Evolutionary conservation across 73 alveolate species (phyloP).

Genomic region (Effrenium voratum): DNA sequence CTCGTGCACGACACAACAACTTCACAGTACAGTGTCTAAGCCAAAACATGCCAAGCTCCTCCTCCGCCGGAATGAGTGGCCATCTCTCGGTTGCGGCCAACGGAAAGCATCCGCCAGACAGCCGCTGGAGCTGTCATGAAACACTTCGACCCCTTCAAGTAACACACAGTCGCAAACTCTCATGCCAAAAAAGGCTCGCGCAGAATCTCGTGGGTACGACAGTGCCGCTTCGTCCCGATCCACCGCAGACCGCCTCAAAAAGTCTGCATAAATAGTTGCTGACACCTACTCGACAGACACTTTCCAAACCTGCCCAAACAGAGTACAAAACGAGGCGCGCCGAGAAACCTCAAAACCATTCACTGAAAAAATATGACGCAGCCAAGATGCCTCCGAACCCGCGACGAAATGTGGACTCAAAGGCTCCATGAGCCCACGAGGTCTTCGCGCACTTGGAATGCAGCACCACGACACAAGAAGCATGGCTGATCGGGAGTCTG

Average conservation of each 20-base stretch:
- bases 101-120: not conserved
- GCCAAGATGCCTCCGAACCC: slow-evolving; percentile 18
- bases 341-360: too few species aligned
- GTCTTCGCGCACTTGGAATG: not conserved
- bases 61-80: not conserved
- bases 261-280: not conserved
- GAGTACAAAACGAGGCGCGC: too few species aligned
- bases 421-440: not conserved
- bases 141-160: not conserved
- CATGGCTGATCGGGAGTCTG: not conserved
- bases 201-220: not conserved
- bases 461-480: not conserved
- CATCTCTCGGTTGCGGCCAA: not conserved
- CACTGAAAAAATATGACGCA: too few species aligned
- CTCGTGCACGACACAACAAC: too few species aligned
- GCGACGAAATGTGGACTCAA: slow-evolving; percentile 24
- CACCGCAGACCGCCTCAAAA: not conserved
- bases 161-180: not conserved
- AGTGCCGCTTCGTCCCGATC: not conserved
- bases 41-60: too few species aligned
- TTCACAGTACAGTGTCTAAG: too few species aligned
- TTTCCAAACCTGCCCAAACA: too few species aligned
- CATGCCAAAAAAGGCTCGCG: not conserved
- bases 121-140: not conserved
- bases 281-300: not conserved